Conservation (phyloP, 2,329 filamentous ascomycete genomes). For the Aspergillus melleus region DNA sequence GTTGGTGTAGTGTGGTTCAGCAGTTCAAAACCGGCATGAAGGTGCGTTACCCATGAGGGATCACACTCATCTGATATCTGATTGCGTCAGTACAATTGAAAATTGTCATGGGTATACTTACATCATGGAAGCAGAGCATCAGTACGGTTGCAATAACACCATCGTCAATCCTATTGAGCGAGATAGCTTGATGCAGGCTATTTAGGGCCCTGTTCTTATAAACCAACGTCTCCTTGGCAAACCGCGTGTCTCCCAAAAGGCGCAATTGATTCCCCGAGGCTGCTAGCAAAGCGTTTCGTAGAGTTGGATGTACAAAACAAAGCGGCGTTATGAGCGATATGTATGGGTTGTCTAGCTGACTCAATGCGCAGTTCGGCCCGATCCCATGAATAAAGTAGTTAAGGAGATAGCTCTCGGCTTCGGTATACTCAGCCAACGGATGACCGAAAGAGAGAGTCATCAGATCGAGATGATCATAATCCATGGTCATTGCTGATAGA, state of each 20-base stretch:
- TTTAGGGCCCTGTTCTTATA: slow-evolving; percentile 28
- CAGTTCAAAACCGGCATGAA: slow-evolving; percentile 29
- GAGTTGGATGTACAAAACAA: slow-evolving; percentile 20
- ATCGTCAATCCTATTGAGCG: slow-evolving; percentile 18
- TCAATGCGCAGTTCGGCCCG: slow-evolving; percentile 33
- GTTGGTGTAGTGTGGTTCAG: slow-evolving; percentile 14
- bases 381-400: slow-evolving; percentile 32
- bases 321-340: slow-evolving; percentile 26
- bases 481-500: neutral
- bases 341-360: slow-evolving; percentile 30
- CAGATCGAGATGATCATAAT: neutral
- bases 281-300: slow-evolving; percentile 28
- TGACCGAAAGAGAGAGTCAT: slow-evolving; percentile 4
- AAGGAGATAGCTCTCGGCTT: slow-evolving; percentile 21
- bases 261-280: slow-evolving; percentile 31
- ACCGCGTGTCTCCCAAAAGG: slow-evolving; percentile 25
- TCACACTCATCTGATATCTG: slow-evolving; percentile 34
- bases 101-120: slow-evolving; percentile 1
- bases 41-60: slow-evolving; percentile 33
- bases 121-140: slow-evolving; percentile 38
- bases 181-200: slow-evolving; percentile 25
- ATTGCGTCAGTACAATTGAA: neutral
- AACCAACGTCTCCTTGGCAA: slow-evolving; percentile 23
- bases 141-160: slow-evolving; percentile 30
- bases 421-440: slow-evolving; percentile 13